Evolutionary conservation across 169 alveolate species (phyloP).

Genomic region (Sarcocystis neurona): DNA sequence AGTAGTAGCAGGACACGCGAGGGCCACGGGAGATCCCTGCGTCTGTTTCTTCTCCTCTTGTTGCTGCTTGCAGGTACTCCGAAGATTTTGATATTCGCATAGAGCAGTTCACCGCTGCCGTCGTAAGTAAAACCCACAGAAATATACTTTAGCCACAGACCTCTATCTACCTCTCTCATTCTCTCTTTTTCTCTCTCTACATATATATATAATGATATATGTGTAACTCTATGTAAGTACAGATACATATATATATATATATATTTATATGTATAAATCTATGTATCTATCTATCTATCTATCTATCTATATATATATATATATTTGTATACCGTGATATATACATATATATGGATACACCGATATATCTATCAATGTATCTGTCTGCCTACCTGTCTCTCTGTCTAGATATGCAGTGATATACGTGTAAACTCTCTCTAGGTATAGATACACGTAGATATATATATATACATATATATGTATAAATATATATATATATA

Average conservation of each 20-base stretch:
- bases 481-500: too few relatives aligned
- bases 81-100: constrained; percentile 77
- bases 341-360: too few relatives aligned
- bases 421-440: too few relatives aligned
- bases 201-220: background rate
- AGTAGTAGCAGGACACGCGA: too few relatives aligned
- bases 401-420: too few relatives aligned
- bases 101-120: constrained; percentile 77
- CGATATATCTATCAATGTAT: too few relatives aligned
- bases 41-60: background rate
- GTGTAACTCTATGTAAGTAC: background rate
- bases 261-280: background rate
- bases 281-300: background rate
- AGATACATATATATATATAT: background rate
- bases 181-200: background rate
- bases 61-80: constrained; percentile 61
- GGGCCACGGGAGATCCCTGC: too few relatives aligned
- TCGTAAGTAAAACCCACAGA: constrained; percentile 53
- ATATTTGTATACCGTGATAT: too few relatives aligned
- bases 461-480: too few relatives aligned
- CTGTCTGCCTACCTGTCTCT: too few relatives aligned
- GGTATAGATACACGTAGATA: too few relatives aligned
- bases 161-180: background rate
- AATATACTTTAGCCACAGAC: background rate
- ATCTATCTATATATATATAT: too few relatives aligned